Percentiles rank a stretch among this genome's conserved stretches.
These are phyloP conservation scores for Fusarium beomiforme DNA, from an alignment of 2,329 filamentous ascomycete species.

Conservation along the genomic window DNA sequence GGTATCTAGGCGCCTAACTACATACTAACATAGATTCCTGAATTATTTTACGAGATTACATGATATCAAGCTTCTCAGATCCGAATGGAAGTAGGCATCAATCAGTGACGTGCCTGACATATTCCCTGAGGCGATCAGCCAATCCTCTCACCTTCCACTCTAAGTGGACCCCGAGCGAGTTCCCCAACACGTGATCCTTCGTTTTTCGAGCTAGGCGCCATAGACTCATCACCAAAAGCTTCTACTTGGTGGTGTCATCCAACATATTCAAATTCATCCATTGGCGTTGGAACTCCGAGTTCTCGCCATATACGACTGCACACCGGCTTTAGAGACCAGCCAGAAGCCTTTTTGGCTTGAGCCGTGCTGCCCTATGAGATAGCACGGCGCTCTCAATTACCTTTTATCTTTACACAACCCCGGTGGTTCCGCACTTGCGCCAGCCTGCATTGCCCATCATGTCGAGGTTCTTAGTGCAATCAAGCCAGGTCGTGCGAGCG, in stretches of 20 bases:
- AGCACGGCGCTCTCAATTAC: conserved; percentile 38
- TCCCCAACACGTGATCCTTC: conserved; percentile 45
- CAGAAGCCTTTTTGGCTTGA: conserved; percentile 16
- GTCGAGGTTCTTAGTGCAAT: conserved; percentile 73
- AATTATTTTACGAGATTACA: not conserved
- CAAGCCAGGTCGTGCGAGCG: conserved; percentile 72
- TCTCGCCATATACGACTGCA: conserved; percentile 25
- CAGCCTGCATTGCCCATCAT: conserved; percentile 56
- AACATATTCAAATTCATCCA: conserved; percentile 38
- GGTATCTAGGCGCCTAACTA: too few species aligned
- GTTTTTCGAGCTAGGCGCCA: conserved; percentile 45
- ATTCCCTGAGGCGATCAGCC: conserved; percentile 12
- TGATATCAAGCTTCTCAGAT: not conserved
- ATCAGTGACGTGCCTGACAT: conserved; percentile 21
- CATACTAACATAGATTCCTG: not conserved
- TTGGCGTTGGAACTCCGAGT: conserved; percentile 30
- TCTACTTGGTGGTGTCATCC: conserved; percentile 45
- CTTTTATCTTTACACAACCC: conserved; percentile 37
- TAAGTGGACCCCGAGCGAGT: conserved; percentile 27
- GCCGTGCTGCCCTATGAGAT: conserved; percentile 48
- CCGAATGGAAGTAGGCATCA: conserved; percentile 4
- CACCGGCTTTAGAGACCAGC: not conserved
- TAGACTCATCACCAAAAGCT: conserved; percentile 44
- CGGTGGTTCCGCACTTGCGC: conserved; percentile 50
- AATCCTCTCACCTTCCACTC: conserved; percentile 11